Evolutionary conservation across 345 rosid species (phyloP).

Genomic region (Acer campestre): DNA sequence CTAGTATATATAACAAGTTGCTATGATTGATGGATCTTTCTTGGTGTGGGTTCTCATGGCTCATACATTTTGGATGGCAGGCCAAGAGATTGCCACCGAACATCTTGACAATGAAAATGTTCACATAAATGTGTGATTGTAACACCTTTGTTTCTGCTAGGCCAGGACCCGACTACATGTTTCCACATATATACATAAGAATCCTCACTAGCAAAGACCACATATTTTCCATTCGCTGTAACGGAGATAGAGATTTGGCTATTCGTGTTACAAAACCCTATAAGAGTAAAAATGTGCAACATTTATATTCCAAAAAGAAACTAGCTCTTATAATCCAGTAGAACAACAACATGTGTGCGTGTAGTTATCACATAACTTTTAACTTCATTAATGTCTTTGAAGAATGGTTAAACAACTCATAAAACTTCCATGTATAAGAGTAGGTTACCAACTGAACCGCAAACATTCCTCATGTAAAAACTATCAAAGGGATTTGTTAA

Average conservation of each 20-base stretch:
- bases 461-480: too few species aligned
- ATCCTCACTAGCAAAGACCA: constrained; percentile 92
- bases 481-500: too few species aligned
- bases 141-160: constrained; percentile 69
- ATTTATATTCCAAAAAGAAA: neutral
- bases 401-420: neutral
- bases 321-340: neutral
- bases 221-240: constrained; percentile 76
- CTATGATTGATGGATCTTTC: too few species aligned
- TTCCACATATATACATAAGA: constrained; percentile 92
- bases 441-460: neutral
- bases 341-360: neutral
- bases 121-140: constrained; percentile 70
- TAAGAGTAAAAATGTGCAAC: constrained; percentile 23
- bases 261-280: constrained; percentile 89
- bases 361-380: too few species aligned
- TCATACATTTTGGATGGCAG: constrained; percentile 40
- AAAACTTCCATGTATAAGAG: neutral
- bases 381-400: neutral
- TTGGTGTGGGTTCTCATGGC: too few species aligned
- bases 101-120: constrained; percentile 92
- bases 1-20: too few species aligned
- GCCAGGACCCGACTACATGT: constrained; percentile 77
- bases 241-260: constrained; percentile 87
- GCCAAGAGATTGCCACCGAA: constrained; percentile 90